Base-by-base conservation (phyloP, 179 eudicot species). In the Kewa caespitosa region DNA sequence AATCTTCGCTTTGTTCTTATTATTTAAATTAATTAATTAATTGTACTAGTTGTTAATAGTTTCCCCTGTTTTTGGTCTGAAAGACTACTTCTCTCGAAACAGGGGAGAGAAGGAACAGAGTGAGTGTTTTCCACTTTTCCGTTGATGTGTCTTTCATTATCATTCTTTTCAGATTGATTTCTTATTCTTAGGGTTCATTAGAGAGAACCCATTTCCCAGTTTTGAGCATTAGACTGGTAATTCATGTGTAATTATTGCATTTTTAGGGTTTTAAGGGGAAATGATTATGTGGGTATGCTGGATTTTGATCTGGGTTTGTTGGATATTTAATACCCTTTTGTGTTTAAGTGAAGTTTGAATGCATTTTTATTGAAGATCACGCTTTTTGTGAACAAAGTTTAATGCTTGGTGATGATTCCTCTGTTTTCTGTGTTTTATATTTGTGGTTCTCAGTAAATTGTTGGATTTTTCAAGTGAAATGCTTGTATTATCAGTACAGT, bases 191-290 rank as follows among this genome's bases (percentile, higher is more conserved):
- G 32, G 48, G n/a, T 57, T 59, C 18, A 57, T 69, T 69, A 39
- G 43, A 60, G 69, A 69, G 17, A 27, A 71, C 25, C 30, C 57
- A 67, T 32, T 70, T 33, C 63, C 39, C 62, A 48, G 14, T 70
- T 71, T 62, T 37, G 38, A 64, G 59, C 27, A 41, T 59, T 42
- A 48, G 39, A 32, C 73, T 36, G 62, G 80, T 70, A 48, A 63
- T 23, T 48, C 10, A 25, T 57, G 30, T 64, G 5, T 43, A 1
- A 43, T 6, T 18, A 43, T n/a, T 65, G 70, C 72, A 39, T 22
- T 64, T 13, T 15, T 70, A 43, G 54, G 43, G 63, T 72, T 23
- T 37, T 11, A 1, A 38, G 38, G 55, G 42, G 4, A 30, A 14
- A 38, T 52, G 20, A n/a, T 25, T 55, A 22, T 54, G 36, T 65